phyloP scores from a whole-genome alignment of 2,329 filamentous ascomycete species.

The Huntiella moniliformis region DNA sequence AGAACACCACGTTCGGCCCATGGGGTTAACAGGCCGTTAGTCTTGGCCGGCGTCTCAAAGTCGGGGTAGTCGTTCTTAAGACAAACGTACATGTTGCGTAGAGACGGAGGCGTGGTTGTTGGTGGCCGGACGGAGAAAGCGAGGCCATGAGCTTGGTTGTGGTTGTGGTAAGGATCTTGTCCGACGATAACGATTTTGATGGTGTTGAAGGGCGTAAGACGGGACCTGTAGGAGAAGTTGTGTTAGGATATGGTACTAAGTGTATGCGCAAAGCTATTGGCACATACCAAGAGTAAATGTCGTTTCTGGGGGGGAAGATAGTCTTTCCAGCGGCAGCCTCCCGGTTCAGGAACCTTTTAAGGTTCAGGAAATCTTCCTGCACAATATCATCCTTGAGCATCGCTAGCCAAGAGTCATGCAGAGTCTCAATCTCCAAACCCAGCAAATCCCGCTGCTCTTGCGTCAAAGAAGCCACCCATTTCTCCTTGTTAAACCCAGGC shows the following conservation, averaged over 20 bases:
- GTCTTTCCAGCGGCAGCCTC: slow-evolving; percentile 58
- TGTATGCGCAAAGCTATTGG: not conserved
- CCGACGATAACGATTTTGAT: slow-evolving; percentile 90
- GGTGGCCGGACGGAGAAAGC: slow-evolving; percentile 89
- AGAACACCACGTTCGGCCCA: slow-evolving; percentile 91
- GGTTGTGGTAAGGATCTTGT: slow-evolving; percentile 93
- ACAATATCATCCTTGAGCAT: slow-evolving; percentile 74
- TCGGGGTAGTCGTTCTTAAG: slow-evolving; percentile 74
- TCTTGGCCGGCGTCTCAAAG: slow-evolving; percentile 57
- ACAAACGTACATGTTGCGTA: slow-evolving; percentile 83
- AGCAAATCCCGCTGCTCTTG: slow-evolving; percentile 68
- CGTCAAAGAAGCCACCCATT: slow-evolving; percentile 67
- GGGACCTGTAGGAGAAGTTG: slow-evolving; percentile 47
- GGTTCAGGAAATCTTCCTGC: slow-evolving; percentile 59
- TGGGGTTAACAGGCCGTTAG: slow-evolving; percentile 65
- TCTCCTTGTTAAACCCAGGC: slow-evolving; percentile 48
- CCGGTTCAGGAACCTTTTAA: slow-evolving; percentile 72
- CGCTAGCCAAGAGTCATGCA: slow-evolving; percentile 81
- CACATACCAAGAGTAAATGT: slow-evolving; percentile 82
- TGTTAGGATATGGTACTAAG: not conserved
- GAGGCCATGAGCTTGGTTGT: slow-evolving; percentile 87
- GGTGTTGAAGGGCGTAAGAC: slow-evolving; percentile 69
- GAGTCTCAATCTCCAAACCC: slow-evolving; percentile 74
- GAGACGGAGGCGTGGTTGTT: slow-evolving; percentile 69
- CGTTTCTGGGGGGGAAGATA: slow-evolving; percentile 70